These are phyloP conservation scores for Aspergillus brunneoviolaceus DNA, from an alignment of 2,329 filamentous ascomycete genomes.

Conservation along the genomic window DNA sequence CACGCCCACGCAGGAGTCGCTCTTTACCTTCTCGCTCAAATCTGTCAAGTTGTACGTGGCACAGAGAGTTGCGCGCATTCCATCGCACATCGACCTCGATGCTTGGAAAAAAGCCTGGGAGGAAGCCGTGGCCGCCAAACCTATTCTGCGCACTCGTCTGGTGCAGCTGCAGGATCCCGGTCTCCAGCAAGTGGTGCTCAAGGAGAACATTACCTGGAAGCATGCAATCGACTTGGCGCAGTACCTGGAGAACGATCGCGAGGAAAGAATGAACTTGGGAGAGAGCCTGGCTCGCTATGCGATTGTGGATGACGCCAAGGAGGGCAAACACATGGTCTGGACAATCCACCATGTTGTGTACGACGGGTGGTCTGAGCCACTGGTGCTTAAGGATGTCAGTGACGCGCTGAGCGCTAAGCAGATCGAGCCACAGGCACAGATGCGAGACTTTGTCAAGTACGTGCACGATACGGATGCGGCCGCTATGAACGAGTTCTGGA, in stretches of 20 bases:
- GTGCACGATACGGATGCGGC: conserved; percentile 44
- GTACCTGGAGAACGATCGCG: conserved; percentile 29
- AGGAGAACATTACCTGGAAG: conserved; percentile 34
- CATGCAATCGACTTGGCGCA: conserved; percentile 22
- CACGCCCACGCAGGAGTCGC: conserved; percentile 44
- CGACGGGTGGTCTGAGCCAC: conserved; percentile 49
- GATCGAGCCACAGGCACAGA: conserved; percentile 26
- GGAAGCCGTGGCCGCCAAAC: conserved; percentile 38
- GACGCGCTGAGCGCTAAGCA: conserved; percentile 24
- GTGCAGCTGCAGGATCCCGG: conserved; percentile 36
- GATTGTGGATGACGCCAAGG: conserved; percentile 27
- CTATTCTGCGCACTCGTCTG: conserved; percentile 50
- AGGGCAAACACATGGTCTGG: conserved; percentile 46
- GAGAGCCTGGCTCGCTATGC: conserved; percentile 37
- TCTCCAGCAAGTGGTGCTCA: conserved; percentile 39
- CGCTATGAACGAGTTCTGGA: conserved; percentile 50
- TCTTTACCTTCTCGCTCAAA: conserved; percentile 48
- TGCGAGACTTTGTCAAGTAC: conserved; percentile 52
- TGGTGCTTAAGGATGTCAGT: conserved; percentile 37
- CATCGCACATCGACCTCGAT: conserved; percentile 33
- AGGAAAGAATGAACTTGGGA: conserved; percentile 35
- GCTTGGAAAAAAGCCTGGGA: conserved; percentile 49
- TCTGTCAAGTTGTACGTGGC: conserved; percentile 47
- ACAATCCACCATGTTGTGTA: conserved; percentile 55
- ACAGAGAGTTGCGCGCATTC: conserved; percentile 43